Evolutionary conservation across 352 stramenopile species (phyloP), one percentile per base, ranked within the genome.

Genomic region (Hyaloperonospora brassicae): DNA sequence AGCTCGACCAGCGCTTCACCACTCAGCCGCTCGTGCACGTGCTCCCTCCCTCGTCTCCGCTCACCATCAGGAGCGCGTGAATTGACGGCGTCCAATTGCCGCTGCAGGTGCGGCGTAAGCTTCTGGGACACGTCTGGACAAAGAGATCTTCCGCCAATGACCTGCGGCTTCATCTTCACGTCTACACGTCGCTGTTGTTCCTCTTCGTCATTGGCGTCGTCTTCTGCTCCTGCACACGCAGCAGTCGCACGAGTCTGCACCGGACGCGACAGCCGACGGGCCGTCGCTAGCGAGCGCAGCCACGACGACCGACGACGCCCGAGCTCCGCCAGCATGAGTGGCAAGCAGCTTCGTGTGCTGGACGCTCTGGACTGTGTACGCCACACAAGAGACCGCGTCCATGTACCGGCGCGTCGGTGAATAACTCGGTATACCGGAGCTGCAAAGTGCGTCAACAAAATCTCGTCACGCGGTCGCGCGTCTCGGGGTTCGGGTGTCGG

Each of bases 301-400:
- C 51, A 63, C 25, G 55, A 59, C 38, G 64, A 62, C 47, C 57
- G 61, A 27, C 58, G 50, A 57, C 58, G 38, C 53, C 50, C 58
- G 34, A 61, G 58, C 54, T 66, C 47, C 30, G 62, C 57, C 40
- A 70, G 58, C 62, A 70, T 69, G 22, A 31, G n/a, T 23, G n/a
- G 7, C 39, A 27, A 17, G n/a, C 5, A 27, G 27, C 23, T 45
- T 17, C 7, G n/a, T 22, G 17, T 1, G 13, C 3, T 9, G 5
- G 9, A 6, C n/a, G 5, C 13, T 40, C 35, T 40, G 17, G 17
- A 45, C 23, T 27, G 10, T 45, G 39, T 45, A 22, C 14, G 17
- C 13, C 5, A 45, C 39, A 27, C 7, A 22, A 17, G 27, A 31
- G 3, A 31, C 3, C n/a, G 27, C 27, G 27, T 31, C 7, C 27